Evolutionary conservation across 2,329 filamentous ascomycete species (phyloP), one percentile per base, ranked within the genome.

Genomic region (Myriosclerotinia duriaeana): DNA sequence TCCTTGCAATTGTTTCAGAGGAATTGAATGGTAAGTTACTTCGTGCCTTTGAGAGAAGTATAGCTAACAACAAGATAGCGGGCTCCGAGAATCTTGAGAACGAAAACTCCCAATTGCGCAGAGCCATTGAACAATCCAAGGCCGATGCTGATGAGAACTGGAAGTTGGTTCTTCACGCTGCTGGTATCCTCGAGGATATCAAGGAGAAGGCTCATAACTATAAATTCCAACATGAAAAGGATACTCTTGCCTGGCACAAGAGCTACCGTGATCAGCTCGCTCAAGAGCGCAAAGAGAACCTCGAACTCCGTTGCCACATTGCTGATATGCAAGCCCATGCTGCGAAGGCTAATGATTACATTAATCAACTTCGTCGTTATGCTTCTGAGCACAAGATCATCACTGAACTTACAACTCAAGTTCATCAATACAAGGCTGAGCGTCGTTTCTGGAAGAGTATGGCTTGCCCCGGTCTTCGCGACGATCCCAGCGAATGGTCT

Each of bases 251-350:
- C 30, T 89, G 87, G 87, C 87, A 89, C 78, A 84, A 83, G 66
- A 87, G 84, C 67, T 89, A 89, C 79, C 84, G 87, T 9, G 78
- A 82, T 36, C 87, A 89, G 78, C 82, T 89, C 48, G 85, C 86
- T 71, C 85, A 87, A 73, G 85, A 87, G 56, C 85, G 87, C 5
- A 84, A 84, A 70, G 87, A 89, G 78, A 89, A 89, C 73, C 81
- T 81, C 68, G 81, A 82, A 2, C 80, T 89, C 62, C 84, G 87
- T 63, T 85, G 87, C 72, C 85, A 89, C 76, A 87, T 89, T 72
- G 87, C 85, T 82, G 85, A 87, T 71, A 87, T 88, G 85, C 85
- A 88, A 73, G 81, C 82, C 52, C 83, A 85, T 71, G 87, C 87
- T 34, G 80, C 80, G 56, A 79, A 78, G 15, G 86, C 86, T 30